These are phyloP conservation scores for Mitragyna speciosa DNA, from an alignment of 257 asterid genomes.

Conservation along the genomic window DNA sequence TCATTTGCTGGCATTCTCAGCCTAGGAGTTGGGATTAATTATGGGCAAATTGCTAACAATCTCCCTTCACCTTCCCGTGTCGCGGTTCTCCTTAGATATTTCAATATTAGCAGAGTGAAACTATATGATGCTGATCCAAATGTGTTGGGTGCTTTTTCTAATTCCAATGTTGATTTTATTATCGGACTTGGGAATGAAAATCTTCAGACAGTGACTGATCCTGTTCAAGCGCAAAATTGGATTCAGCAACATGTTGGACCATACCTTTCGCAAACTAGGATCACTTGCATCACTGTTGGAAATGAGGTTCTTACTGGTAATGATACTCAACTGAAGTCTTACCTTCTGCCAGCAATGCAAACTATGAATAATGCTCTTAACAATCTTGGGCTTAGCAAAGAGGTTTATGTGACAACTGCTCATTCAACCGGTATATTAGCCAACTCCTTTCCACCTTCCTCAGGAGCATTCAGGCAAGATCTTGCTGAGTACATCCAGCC, in stretches of 20 bases:
- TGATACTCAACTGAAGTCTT: slow-evolving; percentile 39
- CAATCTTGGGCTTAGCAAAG: slow-evolving; percentile 46
- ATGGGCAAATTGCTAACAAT: slow-evolving; percentile 86
- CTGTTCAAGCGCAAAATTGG: slow-evolving; percentile 70
- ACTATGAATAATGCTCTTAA: slow-evolving; percentile 42
- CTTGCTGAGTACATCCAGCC: slow-evolving; percentile 40
- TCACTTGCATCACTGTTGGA: slow-evolving; percentile 75
- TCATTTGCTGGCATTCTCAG: slow-evolving; percentile 26
- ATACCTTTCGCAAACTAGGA: slow-evolving; percentile 55
- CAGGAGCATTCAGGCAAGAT: slow-evolving; percentile 60
- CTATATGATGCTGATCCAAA: slow-evolving; percentile 81
- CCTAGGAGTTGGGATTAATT: slow-evolving; percentile 74
- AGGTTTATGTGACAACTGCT: slow-evolving; percentile 68
- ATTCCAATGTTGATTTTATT: slow-evolving; percentile 58
- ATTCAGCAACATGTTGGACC: slow-evolving; percentile 67
- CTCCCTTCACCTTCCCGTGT: slow-evolving; percentile 79
- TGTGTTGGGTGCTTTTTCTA: slow-evolving; percentile 67
- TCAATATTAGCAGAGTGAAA: slow-evolving; percentile 60
- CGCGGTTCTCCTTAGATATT: slow-evolving; percentile 52
- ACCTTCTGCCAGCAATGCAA: slow-evolving; percentile 81
- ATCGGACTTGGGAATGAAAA: slow-evolving; percentile 72
- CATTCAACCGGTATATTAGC: slow-evolving; percentile 52
- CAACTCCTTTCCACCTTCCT: slow-evolving; percentile 76
- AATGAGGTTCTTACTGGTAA: slow-evolving; percentile 71
- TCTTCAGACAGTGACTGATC: slow-evolving; percentile 60